Evolutionary conservation across 2,329 filamentous ascomycete genomes (phyloP).

Genomic region (Elsinoe necatrix): DNA sequence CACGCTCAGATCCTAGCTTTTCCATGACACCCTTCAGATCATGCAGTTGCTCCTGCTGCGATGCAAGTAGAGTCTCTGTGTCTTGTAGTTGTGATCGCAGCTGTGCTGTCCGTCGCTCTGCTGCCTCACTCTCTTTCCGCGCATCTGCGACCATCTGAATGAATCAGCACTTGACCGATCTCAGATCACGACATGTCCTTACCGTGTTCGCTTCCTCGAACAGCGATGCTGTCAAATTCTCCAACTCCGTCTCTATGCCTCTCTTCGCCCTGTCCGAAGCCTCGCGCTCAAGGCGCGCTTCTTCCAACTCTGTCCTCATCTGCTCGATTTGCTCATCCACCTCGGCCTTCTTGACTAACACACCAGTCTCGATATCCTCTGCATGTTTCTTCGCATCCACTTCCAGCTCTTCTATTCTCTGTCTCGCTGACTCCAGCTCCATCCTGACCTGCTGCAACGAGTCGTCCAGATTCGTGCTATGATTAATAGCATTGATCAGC

Average conservation of each 20-base stretch:
- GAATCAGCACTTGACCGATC: conserved; percentile 23
- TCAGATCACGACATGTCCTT: conserved; percentile 21
- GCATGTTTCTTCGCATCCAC: conserved; percentile 59
- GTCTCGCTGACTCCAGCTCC: conserved; percentile 66
- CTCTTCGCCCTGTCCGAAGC: conserved; percentile 59
- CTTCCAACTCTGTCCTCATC: conserved; percentile 34
- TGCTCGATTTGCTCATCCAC: conserved; percentile 50
- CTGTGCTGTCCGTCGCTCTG: conserved; percentile 74
- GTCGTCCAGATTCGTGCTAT: conserved; percentile 87
- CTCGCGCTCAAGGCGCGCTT: conserved; percentile 34
- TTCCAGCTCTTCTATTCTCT: conserved; percentile 62
- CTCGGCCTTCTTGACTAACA: conserved; percentile 65
- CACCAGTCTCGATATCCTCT: conserved; percentile 59
- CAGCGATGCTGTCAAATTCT: conserved; percentile 81
- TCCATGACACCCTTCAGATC: conserved; percentile 92
- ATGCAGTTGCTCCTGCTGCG: conserved; percentile 84
- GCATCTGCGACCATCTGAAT: conserved; percentile 79
- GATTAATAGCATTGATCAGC: conserved; percentile 93
- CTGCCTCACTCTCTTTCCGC: conserved; percentile 72
- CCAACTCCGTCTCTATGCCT: conserved; percentile 84
- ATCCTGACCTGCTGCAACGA: conserved; percentile 71
- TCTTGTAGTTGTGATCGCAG: conserved; percentile 77
- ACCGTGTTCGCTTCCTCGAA: conserved; percentile 95
- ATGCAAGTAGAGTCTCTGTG: conserved; percentile 74
- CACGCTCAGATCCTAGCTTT: conserved; percentile 64